These are phyloP conservation scores for Quercus bicolor DNA, from an alignment of 306 rosid genomes.

Conservation along the genomic window DNA sequence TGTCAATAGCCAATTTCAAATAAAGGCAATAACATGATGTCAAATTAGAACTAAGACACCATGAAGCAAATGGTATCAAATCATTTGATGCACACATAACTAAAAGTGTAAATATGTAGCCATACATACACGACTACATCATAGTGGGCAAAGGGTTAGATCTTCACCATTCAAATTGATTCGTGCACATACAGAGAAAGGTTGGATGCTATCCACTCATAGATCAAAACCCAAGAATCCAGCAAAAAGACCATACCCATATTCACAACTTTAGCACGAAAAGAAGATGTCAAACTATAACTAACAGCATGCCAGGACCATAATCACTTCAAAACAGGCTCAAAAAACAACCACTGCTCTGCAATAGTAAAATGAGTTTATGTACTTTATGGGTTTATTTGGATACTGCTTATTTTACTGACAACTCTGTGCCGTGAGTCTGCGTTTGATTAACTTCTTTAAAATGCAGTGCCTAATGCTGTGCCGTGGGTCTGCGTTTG, in stretches of 20 bases:
- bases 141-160: no score
- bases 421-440: rapidly evolving
- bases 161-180: no score
- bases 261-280: not conserved
- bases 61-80: no score
- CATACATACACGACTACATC: no score
- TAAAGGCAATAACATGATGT: not conserved
- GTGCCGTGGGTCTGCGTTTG: no score
- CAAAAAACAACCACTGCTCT: not conserved
- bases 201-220: not conserved
- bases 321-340: not conserved
- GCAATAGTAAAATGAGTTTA: not conserved
- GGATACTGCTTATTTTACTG: no score
- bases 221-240: not conserved
- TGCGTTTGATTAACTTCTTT: no score
- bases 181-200: no score
- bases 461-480: no score
- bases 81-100: no score
- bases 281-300: not conserved
- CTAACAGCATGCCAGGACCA: not conserved
- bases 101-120: no score
- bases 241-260: no score
- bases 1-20: not conserved
- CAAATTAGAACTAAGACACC: not conserved
- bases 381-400: rapidly evolving